Evolutionary conservation across 345 rosid genomes (phyloP), one percentile per base, ranked within the genome.

Genomic region (Eucalyptus pauciflora): DNA sequence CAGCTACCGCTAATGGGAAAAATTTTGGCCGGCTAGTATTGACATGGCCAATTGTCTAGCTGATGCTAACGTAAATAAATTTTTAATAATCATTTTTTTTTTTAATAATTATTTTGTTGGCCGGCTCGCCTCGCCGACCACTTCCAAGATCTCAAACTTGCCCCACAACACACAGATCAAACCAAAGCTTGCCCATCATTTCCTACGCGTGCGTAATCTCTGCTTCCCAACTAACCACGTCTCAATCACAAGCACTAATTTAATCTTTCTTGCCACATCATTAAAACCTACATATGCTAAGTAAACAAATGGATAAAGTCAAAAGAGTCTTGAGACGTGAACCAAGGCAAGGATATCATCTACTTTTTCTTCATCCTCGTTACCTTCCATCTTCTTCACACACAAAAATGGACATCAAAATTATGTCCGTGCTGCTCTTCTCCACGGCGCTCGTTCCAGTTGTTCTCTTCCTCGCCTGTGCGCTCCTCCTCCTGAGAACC

Each of bases 401-500:
- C 13, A 25, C 14, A 60, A 10, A 60, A 85, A 22, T 45, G 69
- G 67, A 88, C 31, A 88, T 88, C 94, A 91, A 88, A 31, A 80
- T 91, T 81, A 43, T 93, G 88, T 79, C 49, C 10, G 37, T 71
- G 87, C 85, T 93, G 86, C 58, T 89, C 89, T 45, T 87, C 79
- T 25, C 89, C 46, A 11, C 88, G 54, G 91, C 89, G 58, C 4
- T 90, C 9, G 71, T 88, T 16, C 76, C 91, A 37, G 81, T 93
- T 50, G 18, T 87, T 48, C 85, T 93, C 88, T 27, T 91, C 13
- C 17, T 80, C 24, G 86, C 87, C 71, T 58, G 90, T 56, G 86
- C 88, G 48, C 86, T 90, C 37, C 89, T 94, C 13, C 43, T 89
- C 3, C 22, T 94, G 85, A 93, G 86, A 89, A 88, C 87, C 92